Percentiles rank a stretch among this genome's conserved stretches.
These are phyloP conservation scores for Metschnikowia koreensis DNA, from an alignment of 805 yeast genomes.

Conservation along the genomic window DNA sequence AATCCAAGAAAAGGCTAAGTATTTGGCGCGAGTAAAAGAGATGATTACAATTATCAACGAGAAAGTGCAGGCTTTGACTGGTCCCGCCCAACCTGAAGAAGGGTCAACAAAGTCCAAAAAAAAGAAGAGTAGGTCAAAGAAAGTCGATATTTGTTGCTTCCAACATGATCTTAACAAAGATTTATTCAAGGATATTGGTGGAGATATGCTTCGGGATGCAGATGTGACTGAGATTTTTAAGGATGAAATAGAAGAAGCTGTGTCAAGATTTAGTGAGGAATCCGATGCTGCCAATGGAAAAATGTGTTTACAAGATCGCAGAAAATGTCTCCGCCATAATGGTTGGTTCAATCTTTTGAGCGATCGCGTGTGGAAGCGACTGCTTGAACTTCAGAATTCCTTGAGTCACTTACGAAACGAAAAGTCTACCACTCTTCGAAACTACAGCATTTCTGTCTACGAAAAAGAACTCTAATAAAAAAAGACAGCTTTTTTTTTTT, in stretches of 20 bases:
- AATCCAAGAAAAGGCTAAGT: constrained; percentile 18
- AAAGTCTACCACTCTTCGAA: constrained; percentile 30
- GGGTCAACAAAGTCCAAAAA: constrained; percentile 18
- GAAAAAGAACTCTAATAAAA: constrained; percentile 12
- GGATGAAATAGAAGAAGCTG: constrained; percentile 18
- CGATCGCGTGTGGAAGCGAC: constrained; percentile 30
- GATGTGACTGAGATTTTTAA: constrained; percentile 14
- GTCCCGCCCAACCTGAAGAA: constrained; percentile 9
- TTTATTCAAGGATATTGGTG: neutral
- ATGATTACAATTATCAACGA: constrained; percentile 40
- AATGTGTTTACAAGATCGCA: constrained; percentile 52
- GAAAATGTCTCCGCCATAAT: constrained; percentile 55
- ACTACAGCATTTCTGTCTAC: constrained; percentile 34
- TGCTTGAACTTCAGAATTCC: constrained; percentile 35
- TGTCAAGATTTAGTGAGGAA: constrained; percentile 14
- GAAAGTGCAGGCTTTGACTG: constrained; percentile 19
- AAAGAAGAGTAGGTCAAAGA: constrained; percentile 27
- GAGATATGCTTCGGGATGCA: neutral
- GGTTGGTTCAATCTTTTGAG: constrained; percentile 45
- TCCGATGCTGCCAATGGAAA: neutral
- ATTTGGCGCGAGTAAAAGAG: constrained; percentile 34
- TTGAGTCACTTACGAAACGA: constrained; percentile 28
- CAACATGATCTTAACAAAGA: constrained; percentile 28
- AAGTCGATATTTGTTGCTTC: constrained; percentile 54
- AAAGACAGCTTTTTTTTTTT: neutral